phyloP scores from a whole-genome alignment of 495 filamentous ascomycete species.

The Daldinia loculata region DNA sequence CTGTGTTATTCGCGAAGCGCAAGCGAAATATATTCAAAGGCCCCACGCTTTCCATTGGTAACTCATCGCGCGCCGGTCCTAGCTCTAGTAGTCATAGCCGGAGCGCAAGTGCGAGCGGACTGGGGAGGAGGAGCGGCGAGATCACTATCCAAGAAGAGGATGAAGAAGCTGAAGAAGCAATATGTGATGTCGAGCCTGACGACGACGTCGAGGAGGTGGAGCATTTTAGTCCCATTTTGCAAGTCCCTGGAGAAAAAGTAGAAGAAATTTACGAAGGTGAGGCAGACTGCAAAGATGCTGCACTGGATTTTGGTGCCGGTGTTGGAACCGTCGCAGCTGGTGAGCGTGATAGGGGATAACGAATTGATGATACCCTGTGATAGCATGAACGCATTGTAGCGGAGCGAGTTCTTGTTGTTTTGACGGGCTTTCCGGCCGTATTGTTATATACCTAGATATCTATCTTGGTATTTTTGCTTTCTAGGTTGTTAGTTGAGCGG shows the following conservation, averaged over 20 bases:
- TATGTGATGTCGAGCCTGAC: constrained; percentile 43
- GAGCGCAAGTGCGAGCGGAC: constrained; percentile 61
- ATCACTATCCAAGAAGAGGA: constrained; percentile 89
- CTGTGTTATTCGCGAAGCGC: constrained; percentile 87
- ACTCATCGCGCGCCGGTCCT: constrained; percentile 48
- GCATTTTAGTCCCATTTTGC: constrained; percentile 63
- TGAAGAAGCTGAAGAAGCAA: constrained; percentile 64
- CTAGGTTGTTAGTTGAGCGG: background rate
- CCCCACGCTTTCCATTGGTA: constrained; percentile 66
- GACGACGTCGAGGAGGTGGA: constrained; percentile 73
- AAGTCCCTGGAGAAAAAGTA: constrained; percentile 59
- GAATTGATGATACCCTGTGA: constrained; percentile 23
- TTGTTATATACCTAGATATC: constrained; percentile 13
- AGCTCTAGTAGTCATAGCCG: constrained; percentile 57
- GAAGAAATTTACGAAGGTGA: constrained; percentile 63
- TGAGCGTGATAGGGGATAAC: constrained; percentile 9
- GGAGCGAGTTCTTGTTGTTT: constrained; percentile 18
- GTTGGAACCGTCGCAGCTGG: background rate
- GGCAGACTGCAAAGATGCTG: constrained; percentile 34
- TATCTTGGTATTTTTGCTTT: constrained; percentile 12
- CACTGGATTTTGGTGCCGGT: background rate
- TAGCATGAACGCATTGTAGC: constrained; percentile 22
- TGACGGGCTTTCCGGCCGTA: background rate
- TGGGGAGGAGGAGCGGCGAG: constrained; percentile 66
- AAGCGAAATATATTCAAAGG: constrained; percentile 92